Evolutionary conservation across 1,284 basidiomycete genomes (phyloP).

Genomic region (Cryptococcus hybrid): DNA sequence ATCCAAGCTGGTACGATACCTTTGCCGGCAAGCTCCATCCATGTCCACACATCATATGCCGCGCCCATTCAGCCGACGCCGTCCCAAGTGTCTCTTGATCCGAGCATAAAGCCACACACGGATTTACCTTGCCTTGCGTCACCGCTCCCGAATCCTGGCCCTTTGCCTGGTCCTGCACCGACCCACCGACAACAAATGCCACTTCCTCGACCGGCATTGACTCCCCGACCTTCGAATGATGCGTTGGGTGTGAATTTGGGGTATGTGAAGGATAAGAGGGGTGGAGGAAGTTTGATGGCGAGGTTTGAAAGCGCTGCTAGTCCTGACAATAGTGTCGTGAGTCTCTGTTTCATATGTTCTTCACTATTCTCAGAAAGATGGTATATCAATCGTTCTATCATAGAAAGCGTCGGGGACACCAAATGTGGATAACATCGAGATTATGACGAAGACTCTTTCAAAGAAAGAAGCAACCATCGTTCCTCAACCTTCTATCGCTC

Average conservation of each 20-base stretch:
- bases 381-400: too few species aligned
- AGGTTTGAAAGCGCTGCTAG: slow-evolving; percentile 29
- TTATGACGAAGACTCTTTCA: neutral
- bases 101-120: too few species aligned
- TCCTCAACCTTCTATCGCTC: neutral
- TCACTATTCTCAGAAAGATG: neutral
- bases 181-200: slow-evolving; percentile 22
- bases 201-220: slow-evolving; percentile 25
- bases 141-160: neutral
- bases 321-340: slow-evolving; percentile 20
- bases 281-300: slow-evolving; percentile 18
- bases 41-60: neutral
- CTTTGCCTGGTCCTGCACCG: neutral
- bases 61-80: neutral
- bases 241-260: neutral
- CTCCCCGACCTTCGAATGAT: slow-evolving; percentile 12
- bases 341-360: slow-evolving; percentile 5
- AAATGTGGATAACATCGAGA: neutral
- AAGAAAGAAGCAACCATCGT: neutral
- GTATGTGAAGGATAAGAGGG: slow-evolving; percentile 5
- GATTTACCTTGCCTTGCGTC: too few species aligned
- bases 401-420: neutral
- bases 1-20: neutral
- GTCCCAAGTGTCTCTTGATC: neutral
- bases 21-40: neutral